Evolutionary conservation across 2,329 filamentous ascomycete genomes (phyloP).

Genomic region (Fusarium chuoi): DNA sequence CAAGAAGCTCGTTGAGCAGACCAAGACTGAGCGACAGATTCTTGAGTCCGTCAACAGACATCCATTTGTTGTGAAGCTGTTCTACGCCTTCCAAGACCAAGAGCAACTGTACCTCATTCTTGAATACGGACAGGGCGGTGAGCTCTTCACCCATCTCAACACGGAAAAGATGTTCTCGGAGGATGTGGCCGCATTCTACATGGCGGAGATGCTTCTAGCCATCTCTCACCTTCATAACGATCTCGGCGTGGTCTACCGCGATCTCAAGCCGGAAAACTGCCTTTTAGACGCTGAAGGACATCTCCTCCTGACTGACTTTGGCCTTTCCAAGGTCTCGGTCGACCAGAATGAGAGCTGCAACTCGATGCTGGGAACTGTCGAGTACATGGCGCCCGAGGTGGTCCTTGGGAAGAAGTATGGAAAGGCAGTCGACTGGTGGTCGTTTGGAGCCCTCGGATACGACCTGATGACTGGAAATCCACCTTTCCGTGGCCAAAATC

Average conservation of each 20-base stretch:
- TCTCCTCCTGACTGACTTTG: constrained; percentile 94
- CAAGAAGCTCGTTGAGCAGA: constrained; percentile 96
- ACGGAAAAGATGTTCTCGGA: constrained; percentile 97
- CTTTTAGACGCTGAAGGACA: constrained; percentile 92
- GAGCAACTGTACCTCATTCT: constrained; percentile 98
- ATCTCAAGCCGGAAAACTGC: constrained; percentile 98
- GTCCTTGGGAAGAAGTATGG: constrained; percentile 89
- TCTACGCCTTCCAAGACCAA: constrained; percentile 97
- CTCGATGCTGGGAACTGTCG: constrained; percentile 92
- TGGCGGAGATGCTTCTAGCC: constrained; percentile 97
- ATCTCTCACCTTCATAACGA: constrained; percentile 92
- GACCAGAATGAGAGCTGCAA: constrained; percentile 75
- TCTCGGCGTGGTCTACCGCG: constrained; percentile 94
- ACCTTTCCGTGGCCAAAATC: constrained; percentile 90
- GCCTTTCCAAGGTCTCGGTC: constrained; percentile 91
- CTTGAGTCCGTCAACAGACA: constrained; percentile 96
- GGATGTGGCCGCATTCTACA: constrained; percentile 91
- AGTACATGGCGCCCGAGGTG: constrained; percentile 99
- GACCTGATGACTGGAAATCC: constrained; percentile 93
- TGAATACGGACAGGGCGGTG: constrained; percentile 96
- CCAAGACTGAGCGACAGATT: constrained; percentile 94
- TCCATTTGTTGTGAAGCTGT: constrained; percentile 97
- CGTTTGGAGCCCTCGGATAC: constrained; percentile 89
- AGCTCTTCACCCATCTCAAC: constrained; percentile 94
- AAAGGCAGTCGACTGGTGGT: constrained; percentile 98